phyloP scores from a whole-genome alignment of 768 basidiomycete species.

The Rhodotorula kratochvilovae region DNA sequence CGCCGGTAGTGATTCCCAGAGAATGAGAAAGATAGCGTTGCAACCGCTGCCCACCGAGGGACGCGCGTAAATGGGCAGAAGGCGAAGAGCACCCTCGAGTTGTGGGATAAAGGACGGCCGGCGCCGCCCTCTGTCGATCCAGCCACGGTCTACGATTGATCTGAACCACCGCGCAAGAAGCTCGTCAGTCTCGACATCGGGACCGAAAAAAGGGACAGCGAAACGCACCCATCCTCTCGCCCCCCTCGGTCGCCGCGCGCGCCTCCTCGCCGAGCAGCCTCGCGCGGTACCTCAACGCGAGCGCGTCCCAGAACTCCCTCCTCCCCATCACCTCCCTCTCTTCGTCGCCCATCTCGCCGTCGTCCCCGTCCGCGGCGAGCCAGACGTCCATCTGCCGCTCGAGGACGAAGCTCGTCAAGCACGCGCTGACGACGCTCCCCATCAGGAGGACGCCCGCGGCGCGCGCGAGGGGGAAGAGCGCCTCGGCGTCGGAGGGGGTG shows the following conservation, averaged over 20 bases:
- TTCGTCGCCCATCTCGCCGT: conserved; percentile 7
- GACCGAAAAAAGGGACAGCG: not conserved
- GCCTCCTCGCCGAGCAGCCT: not conserved
- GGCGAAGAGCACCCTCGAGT: too few relatives aligned
- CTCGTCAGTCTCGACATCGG: too few relatives aligned
- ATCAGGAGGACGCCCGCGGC: not conserved
- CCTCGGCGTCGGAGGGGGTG: conserved; percentile 7
- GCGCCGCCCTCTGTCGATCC: too few relatives aligned
- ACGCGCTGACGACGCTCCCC: conserved; percentile 11
- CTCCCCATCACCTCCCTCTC: conserved; percentile 9
- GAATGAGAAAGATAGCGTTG: too few relatives aligned
- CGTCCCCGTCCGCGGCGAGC: not conserved
- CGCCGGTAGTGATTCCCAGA: too few relatives aligned
- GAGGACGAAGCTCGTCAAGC: conserved; percentile 19
- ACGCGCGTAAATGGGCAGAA: too few relatives aligned
- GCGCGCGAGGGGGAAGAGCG: conserved; percentile 20
- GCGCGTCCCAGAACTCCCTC: conserved; percentile 26
- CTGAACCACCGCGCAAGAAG: not conserved
- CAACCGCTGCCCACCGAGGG: too few relatives aligned
- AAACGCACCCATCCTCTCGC: not conserved
- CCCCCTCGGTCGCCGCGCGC: not conserved
- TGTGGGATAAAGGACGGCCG: too few relatives aligned
- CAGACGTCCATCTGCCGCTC: conserved; percentile 23
- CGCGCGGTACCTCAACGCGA: conserved; percentile 21
- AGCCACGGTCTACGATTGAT: not conserved